These are phyloP conservation scores for Podila verticillata DNA, from an alignment of 192 early-diverging fungal genomes.

Conservation along the genomic window DNA sequence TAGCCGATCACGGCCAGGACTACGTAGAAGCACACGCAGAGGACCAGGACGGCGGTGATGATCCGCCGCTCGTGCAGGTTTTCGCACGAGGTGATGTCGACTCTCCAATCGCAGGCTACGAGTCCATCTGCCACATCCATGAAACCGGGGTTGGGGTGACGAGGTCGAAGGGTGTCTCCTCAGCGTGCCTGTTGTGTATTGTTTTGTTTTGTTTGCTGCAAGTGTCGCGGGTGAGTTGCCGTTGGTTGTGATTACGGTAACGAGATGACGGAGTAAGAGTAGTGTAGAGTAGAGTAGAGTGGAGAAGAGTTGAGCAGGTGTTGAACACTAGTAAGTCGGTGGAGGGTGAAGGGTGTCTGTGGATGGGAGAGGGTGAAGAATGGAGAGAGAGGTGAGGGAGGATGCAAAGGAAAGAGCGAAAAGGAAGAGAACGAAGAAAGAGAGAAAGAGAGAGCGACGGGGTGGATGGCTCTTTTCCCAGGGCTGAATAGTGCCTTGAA, in stretches of 20 bases:
- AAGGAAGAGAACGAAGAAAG: neutral
- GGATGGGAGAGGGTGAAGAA: neutral
- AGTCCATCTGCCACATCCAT: conserved; percentile 46
- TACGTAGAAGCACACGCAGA: conserved; percentile 40
- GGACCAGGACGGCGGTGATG: conserved; percentile 14
- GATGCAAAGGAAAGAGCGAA: neutral
- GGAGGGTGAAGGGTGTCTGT: neutral
- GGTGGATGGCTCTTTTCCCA: no score
- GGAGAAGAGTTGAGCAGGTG: neutral
- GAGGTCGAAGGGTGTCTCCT: neutral
- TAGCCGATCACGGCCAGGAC: conserved; percentile 33
- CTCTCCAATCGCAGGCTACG: conserved; percentile 51
- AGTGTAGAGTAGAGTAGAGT: neutral
- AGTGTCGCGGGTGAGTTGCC: no score
- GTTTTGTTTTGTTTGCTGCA: neutral
- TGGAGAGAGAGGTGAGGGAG: neutral
- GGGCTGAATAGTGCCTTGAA: no score
- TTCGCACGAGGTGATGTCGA: conserved; percentile 40
- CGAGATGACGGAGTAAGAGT: neutral
- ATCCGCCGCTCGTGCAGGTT: conserved; percentile 15
- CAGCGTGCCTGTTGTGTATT: neutral
- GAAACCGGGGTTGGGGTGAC: neutral
- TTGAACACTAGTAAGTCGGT: no score
- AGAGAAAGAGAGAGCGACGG: neutral
- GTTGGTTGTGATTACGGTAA: neutral